These are phyloP conservation scores for Scheffersomyces spartinae DNA, from an alignment of 805 yeast genomes.

Conservation along the genomic window DNA sequence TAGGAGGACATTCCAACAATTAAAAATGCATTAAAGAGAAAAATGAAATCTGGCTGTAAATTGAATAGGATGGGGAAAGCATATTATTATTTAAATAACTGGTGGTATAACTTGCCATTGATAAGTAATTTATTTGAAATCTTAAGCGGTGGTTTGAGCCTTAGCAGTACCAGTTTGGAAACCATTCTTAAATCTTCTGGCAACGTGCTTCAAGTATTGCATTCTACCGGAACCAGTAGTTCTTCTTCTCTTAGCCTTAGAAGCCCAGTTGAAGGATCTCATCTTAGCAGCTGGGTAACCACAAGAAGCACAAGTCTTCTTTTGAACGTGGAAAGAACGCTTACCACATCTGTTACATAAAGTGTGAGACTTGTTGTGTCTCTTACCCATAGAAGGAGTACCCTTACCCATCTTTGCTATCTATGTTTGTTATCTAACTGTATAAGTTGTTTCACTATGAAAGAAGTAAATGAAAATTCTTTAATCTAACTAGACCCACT, in stretches of 20 bases:
- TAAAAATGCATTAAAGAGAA: too few species aligned
- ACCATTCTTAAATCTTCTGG: slow-evolving; percentile 98
- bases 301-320: slow-evolving; percentile 97
- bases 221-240: slow-evolving; percentile 99
- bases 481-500: slow-evolving; percentile 1
- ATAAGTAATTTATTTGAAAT: too few species aligned
- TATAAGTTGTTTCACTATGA: too few species aligned
- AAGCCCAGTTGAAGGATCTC: slow-evolving; percentile 99
- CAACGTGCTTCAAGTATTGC: slow-evolving; percentile 93
- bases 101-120: too few species aligned
- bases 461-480: slow-evolving; percentile 11
- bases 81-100: too few species aligned
- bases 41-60: too few species aligned
- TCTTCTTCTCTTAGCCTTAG: slow-evolving; percentile 98
- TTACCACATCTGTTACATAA: slow-evolving; percentile 98
- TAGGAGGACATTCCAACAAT: too few species aligned
- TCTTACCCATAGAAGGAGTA: slow-evolving; percentile 99
- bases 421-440: too few species aligned
- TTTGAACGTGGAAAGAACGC: slow-evolving; percentile 98
- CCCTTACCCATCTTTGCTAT: too few species aligned
- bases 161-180: slow-evolving; percentile 84
- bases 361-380: slow-evolving; percentile 99
- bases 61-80: too few species aligned
- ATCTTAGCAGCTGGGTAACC: slow-evolving; percentile 99
- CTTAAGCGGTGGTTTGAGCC: slow-evolving; percentile 56